A percentile compares a stretch with the other conserved stretches of the same genome.
Conservation (phyloP, 2,329 filamentous ascomycete genomes). For the Dactylonectria estremocensis region DNA sequence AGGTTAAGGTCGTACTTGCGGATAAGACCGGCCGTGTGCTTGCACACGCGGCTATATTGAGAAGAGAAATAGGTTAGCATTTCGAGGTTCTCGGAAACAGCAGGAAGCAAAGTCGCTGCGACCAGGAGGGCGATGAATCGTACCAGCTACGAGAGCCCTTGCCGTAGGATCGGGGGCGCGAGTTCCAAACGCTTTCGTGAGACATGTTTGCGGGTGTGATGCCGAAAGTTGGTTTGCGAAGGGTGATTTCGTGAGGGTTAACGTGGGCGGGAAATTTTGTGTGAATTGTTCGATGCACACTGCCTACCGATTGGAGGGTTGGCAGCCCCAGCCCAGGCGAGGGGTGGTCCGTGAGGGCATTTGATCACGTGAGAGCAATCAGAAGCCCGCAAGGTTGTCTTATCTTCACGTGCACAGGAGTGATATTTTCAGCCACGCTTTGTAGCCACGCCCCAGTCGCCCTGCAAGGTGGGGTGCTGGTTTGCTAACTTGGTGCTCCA, state of each 20-base stretch:
- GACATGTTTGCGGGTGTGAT: slow-evolving; percentile 68
- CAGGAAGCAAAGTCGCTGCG: slow-evolving; percentile 12
- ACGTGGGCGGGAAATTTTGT: slow-evolving; percentile 58
- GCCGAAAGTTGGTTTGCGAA: slow-evolving; percentile 50
- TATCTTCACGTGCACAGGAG: slow-evolving; percentile 41
- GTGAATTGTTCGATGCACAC: slow-evolving; percentile 53
- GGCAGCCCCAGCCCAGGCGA: slow-evolving; percentile 53
- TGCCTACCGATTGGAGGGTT: slow-evolving; percentile 56
- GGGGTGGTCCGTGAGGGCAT: slow-evolving; percentile 29
- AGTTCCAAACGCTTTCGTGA: slow-evolving; percentile 99
- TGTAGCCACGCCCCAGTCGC: slow-evolving; percentile 6
- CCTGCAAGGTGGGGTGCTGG: too few relatives aligned
- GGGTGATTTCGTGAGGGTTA: slow-evolving; percentile 54
- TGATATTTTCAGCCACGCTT: not conserved
- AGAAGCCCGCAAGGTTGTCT: slow-evolving; percentile 31
- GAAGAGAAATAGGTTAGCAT: slow-evolving; percentile 51
- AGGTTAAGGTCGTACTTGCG: slow-evolving; percentile 99
- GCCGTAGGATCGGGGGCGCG: slow-evolving; percentile 95
- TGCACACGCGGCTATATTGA: slow-evolving; percentile 75
- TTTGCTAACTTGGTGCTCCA: too few relatives aligned
- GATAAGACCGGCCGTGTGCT: slow-evolving; percentile 98
- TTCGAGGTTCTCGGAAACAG: slow-evolving; percentile 7
- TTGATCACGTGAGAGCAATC: slow-evolving; percentile 37
- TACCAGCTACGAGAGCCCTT: slow-evolving; percentile 97
- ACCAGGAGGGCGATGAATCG: slow-evolving; percentile 53